Evolutionary conservation across 2,329 filamentous ascomycete genomes (phyloP).

Genomic region (Xylaria multiplex): DNA sequence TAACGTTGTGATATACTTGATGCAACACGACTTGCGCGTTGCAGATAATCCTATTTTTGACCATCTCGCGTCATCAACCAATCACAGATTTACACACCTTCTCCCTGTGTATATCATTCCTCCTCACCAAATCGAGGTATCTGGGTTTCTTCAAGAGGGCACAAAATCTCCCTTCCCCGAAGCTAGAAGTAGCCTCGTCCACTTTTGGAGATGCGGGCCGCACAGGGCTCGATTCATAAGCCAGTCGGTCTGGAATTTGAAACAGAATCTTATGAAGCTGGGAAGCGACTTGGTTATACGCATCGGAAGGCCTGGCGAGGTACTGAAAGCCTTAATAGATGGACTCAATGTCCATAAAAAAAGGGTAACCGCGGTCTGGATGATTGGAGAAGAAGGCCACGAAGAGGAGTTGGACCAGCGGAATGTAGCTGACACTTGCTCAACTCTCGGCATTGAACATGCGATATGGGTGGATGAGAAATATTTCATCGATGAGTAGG

Average conservation of each 20-base stretch:
- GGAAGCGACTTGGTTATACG: slow-evolving; percentile 71
- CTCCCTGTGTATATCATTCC: slow-evolving; percentile 77
- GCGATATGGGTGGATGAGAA: slow-evolving; percentile 78
- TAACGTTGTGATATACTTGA: slow-evolving; percentile 74
- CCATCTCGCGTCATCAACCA: slow-evolving; percentile 58
- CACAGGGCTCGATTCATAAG: slow-evolving; percentile 77
- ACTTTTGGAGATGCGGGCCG: slow-evolving; percentile 78
- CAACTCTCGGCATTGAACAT: slow-evolving; percentile 66
- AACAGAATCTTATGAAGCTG: slow-evolving; percentile 66
- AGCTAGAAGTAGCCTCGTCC: slow-evolving; percentile 71
- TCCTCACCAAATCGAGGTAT: slow-evolving; percentile 77
- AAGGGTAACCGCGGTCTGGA: slow-evolving; percentile 75
- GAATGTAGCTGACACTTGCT: slow-evolving; percentile 63
- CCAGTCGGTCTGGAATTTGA: slow-evolving; percentile 78
- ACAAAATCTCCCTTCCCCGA: slow-evolving; percentile 72
- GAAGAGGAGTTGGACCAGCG: slow-evolving; percentile 76
- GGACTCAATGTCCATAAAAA: slow-evolving; percentile 54
- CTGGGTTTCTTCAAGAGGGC: slow-evolving; percentile 72
- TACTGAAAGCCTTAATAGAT: slow-evolving; percentile 67
- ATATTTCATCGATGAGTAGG: slow-evolving; percentile 82
- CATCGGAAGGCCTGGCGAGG: slow-evolving; percentile 69
- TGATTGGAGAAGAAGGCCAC: slow-evolving; percentile 74
- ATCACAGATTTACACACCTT: slow-evolving; percentile 72
- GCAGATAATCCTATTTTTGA: slow-evolving; percentile 80
- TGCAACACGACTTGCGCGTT: slow-evolving; percentile 77